These are phyloP conservation scores for Cicer chorassanicum DNA, from an alignment of 306 rosid genomes.

Conservation along the genomic window DNA sequence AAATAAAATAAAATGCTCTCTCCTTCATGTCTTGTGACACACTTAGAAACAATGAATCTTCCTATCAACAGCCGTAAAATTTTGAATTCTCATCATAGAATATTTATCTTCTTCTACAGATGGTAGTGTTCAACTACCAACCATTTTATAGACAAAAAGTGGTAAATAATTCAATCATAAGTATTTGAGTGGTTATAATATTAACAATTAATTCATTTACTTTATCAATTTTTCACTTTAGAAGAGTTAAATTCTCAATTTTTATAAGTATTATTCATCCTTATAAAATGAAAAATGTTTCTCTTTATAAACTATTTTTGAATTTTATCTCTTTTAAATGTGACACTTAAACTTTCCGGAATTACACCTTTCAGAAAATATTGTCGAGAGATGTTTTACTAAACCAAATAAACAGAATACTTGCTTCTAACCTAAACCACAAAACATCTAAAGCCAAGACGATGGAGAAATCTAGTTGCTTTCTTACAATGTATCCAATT, in stretches of 20 bases:
- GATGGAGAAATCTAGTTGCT: background rate
- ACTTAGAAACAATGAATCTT: background rate
- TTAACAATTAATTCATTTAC: too few species aligned
- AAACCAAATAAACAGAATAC: background rate
- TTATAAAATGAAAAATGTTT: too few species aligned
- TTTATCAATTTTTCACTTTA: too few species aligned
- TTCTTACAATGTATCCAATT: conserved; percentile 9
- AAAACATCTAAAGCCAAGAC: conserved; percentile 7
- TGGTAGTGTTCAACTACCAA: conserved; percentile 1
- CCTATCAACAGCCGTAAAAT: background rate
- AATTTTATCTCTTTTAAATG: too few species aligned
- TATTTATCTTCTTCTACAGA: background rate
- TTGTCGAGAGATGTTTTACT: background rate
- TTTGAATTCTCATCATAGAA: background rate
- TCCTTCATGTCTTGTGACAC: conserved; percentile 17
- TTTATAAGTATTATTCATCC: too few species aligned
- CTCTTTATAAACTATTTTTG: too few species aligned
- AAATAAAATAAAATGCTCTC: background rate
- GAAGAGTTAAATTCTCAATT: too few species aligned
- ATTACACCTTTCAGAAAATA: background rate
- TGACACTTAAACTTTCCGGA: too few species aligned
- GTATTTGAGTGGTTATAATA: too few species aligned
- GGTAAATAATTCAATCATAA: background rate
- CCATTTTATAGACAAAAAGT: background rate
- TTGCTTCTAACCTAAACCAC: background rate